Percentiles rank a stretch among this genome's conserved stretches.
These are phyloP conservation scores for Henckelia pumila DNA, from an alignment of 257 asterid species.

Conservation along the genomic window DNA sequence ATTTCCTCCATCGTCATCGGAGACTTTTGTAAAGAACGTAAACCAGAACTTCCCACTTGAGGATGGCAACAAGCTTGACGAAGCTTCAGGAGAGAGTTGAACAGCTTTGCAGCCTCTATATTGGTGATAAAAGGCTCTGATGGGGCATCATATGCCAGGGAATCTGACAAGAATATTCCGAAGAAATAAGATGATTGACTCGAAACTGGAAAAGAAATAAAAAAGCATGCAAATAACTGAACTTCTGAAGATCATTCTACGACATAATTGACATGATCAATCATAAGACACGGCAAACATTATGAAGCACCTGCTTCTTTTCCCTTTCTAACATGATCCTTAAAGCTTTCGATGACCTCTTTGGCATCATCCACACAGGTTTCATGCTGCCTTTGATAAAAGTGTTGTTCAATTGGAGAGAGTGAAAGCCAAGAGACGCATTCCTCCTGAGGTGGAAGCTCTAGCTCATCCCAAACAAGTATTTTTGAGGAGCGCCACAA, in stretches of 20 bases:
- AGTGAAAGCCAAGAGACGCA: conserved; percentile 79
- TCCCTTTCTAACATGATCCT: conserved; percentile 49
- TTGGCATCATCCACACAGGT: conserved; percentile 90
- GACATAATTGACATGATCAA: conserved; percentile 16
- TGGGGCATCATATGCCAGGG: conserved; percentile 36
- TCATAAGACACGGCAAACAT: conserved; percentile 12
- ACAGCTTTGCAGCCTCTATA: conserved; percentile 85
- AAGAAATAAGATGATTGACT: no score
- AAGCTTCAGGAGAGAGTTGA: conserved; percentile 92
- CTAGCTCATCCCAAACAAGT: conserved; percentile 77
- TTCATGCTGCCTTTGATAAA: conserved; percentile 90
- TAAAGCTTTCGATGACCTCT: conserved; percentile 72
- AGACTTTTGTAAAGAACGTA: conserved; percentile 86
- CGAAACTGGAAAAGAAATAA: background rate
- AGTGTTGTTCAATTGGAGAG: conserved; percentile 89
- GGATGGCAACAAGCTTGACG: conserved; percentile 99
- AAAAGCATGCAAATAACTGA: background rate
- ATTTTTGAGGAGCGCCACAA: conserved; percentile 97
- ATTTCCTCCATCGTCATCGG: conserved; percentile 99
- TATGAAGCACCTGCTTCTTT: conserved; percentile 48
- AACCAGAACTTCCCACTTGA: conserved; percentile 98
- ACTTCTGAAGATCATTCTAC: conserved; percentile 9
- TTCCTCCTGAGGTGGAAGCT: conserved; percentile 93
- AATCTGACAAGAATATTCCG: conserved; percentile 38
- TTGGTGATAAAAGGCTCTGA: conserved; percentile 61